Evolutionary conservation across 2,329 filamentous ascomycete species (phyloP).

Genomic region (Claviceps humidiphila): DNA sequence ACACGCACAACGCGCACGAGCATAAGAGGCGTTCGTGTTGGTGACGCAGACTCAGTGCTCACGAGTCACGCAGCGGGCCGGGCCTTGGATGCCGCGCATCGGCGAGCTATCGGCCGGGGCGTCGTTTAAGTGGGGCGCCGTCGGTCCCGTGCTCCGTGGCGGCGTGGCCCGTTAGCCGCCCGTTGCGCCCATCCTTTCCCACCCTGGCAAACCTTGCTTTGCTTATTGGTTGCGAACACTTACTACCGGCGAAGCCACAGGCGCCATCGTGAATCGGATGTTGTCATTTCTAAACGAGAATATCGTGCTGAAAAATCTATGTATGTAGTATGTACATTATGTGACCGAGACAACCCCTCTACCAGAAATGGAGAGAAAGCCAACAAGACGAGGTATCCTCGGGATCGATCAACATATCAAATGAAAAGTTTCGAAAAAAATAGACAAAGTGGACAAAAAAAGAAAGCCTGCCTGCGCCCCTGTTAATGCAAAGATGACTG

Average conservation of each 20-base stretch:
- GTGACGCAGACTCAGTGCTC: not conserved
- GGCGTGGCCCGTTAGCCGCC: not conserved
- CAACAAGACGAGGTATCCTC: no score
- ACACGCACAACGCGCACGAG: no score
- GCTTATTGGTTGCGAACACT: not conserved
- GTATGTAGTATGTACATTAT: no score
- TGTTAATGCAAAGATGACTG: not conserved
- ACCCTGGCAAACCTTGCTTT: not conserved
- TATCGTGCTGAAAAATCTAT: no score
- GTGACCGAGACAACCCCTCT: no score
- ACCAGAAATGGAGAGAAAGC: no score
- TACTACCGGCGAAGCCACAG: no score
- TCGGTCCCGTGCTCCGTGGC: not conserved
- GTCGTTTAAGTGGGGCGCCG: not conserved
- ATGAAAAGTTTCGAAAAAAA: not conserved
- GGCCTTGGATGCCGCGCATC: not conserved
- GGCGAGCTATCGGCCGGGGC: not conserved
- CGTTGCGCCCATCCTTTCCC: not conserved
- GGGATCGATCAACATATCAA: no score
- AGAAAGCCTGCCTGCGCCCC: slow-evolving; percentile 2
- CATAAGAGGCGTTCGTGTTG: no score
- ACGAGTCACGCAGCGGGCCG: not conserved
- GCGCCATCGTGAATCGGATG: no score
- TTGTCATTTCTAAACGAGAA: no score
- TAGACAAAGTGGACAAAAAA: not conserved